Conservation (phyloP, 768 basidiomycete genomes). For the Dendrothele bispora region DNA sequence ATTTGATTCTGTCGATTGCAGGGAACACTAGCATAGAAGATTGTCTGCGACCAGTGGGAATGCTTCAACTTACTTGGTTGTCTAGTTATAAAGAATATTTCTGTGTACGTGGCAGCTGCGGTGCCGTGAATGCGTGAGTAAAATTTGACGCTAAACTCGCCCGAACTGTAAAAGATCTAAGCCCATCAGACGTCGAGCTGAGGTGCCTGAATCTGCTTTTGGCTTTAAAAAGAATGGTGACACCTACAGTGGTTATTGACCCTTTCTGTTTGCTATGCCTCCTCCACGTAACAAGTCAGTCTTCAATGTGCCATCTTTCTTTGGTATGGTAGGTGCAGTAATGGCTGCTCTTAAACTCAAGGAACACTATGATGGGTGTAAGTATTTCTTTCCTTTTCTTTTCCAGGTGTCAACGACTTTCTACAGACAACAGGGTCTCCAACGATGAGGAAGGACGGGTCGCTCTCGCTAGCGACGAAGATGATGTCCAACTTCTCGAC, state of each 20-base stretch:
- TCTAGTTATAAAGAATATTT: too few species aligned
- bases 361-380: constrained; percentile 47
- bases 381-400: constrained; percentile 15
- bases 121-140: too few species aligned
- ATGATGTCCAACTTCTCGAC: constrained; percentile 31
- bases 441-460: constrained; percentile 42
- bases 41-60: not conserved
- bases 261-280: constrained; percentile 3
- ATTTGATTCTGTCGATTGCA: constrained; percentile 3
- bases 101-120: too few species aligned
- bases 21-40: constrained; percentile 28
- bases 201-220: too few species aligned
- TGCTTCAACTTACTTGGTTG: too few species aligned
- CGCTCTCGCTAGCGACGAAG: constrained; percentile 28
- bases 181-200: too few species aligned
- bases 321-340: constrained; percentile 40
- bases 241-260: too few species aligned
- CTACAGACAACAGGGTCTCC: constrained; percentile 42
- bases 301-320: constrained; percentile 26
- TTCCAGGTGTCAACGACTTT: not conserved
- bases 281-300: constrained; percentile 1
- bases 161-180: too few species aligned
- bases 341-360: constrained; percentile 51
- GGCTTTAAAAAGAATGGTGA: too few species aligned
- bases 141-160: too few species aligned